Evolutionary conservation across 2,329 filamentous ascomycete species (phyloP), one percentile per base, ranked within the genome.

Genomic region (Colletotrichum paranaense): DNA sequence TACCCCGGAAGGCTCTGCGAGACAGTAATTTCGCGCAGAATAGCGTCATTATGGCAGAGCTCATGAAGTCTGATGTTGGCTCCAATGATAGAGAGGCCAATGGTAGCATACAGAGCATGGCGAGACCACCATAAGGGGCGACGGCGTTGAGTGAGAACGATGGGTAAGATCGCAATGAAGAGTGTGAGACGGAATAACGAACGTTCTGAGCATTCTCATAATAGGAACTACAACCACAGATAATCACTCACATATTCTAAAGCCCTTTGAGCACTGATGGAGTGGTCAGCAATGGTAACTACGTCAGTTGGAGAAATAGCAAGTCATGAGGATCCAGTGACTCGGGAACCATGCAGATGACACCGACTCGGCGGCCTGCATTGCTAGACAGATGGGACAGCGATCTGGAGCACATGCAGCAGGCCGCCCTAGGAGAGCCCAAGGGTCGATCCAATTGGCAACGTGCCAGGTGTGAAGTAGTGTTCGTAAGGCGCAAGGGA

Each of bases 281-380:
- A 19, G 49, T 26, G 22, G 12, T 35, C 14, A 22, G 42, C 22
- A 52, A 3, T 19, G 26, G 22, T n/a, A 8, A 56, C 9, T 8
- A 11, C 9, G 30, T 12, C 49, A 12, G 14, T 35, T 35, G 49
- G 22, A 30, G 59, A 19, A 16, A 19, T 3, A 52, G 14, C 19
- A 22, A 62, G 26, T 26, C 7, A 67, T 42, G 55, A 5, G 26
- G 62, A 66, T 71, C 71, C 67, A 60, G 71, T 73, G 71, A 73
- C 67, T 60, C 42, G 62, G 60, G 22, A 46, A 38, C 5, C 35
- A 73, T 73, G 71, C 71, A 71, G 59, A 59, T 46, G 70, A 62
- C 49, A 57, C 63, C 46, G 59, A 22, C 56, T 62, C 71, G 42
- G 70, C 59, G 55, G 28, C 66, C 55, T 59, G 70, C 35, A 38